Percentiles rank a stretch among this genome's conserved stretches.
Conservation (phyloP, 768 basidiomycete species). For the Russula foetens region DNA sequence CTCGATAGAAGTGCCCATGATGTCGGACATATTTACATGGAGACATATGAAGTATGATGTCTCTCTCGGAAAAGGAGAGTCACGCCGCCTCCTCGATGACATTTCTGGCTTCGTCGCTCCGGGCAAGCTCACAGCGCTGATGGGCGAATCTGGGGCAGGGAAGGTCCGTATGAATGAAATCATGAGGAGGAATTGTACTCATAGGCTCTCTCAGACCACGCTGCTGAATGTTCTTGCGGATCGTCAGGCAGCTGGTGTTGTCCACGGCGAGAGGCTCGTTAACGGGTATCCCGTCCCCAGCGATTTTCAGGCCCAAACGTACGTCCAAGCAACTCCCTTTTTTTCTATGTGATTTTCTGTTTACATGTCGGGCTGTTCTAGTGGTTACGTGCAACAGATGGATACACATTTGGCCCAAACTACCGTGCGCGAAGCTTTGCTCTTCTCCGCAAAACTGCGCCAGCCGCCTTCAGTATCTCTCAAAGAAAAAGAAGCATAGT, state of each 20-base stretch:
- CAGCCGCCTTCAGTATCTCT: conserved; percentile 59
- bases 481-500: conserved; percentile 76
- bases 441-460: conserved; percentile 72
- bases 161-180: conserved; percentile 25
- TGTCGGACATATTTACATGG: conserved; percentile 74
- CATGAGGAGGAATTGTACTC: neutral
- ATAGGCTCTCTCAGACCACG: conserved; percentile 32
- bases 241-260: conserved; percentile 31
- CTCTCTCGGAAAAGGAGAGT: conserved; percentile 36
- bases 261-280: conserved; percentile 38
- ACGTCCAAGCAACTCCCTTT: conserved; percentile 22
- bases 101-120: conserved; percentile 77
- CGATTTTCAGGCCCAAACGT: conserved; percentile 54
- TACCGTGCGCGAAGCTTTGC: conserved; percentile 75
- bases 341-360: conserved; percentile 28
- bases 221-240: conserved; percentile 41
- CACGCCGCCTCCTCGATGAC: conserved; percentile 51
- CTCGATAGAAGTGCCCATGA: conserved; percentile 16
- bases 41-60: conserved; percentile 61
- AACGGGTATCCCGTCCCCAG: conserved; percentile 36
- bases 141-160: conserved; percentile 55
- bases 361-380: conserved; percentile 22
- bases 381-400: conserved; percentile 82
- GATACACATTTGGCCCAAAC: conserved; percentile 69
- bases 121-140: conserved; percentile 70